These are phyloP conservation scores for Irpex sp. DNA, from an alignment of 1,284 basidiomycete genomes.

Conservation along the genomic window DNA sequence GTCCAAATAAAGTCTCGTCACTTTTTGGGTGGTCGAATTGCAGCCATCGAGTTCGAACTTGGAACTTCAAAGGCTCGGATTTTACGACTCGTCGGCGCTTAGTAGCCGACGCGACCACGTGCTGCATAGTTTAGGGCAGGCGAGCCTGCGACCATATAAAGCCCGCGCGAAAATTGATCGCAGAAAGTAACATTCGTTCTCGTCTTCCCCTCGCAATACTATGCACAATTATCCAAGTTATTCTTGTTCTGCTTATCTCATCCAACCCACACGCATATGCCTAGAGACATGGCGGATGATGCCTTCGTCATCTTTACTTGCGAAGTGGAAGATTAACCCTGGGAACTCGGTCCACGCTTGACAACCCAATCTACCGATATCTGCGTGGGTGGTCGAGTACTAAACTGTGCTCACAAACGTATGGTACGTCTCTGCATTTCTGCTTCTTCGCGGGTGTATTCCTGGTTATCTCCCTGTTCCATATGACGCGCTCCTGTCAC, in stretches of 20 bases:
- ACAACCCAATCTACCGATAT: constrained; percentile 11
- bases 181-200: background rate
- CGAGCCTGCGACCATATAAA: background rate
- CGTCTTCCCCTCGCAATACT: background rate
- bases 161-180: background rate
- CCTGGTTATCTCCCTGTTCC: background rate
- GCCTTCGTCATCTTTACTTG: constrained; percentile 14
- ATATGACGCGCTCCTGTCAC: background rate
- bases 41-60: too few species aligned
- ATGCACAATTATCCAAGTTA: background rate
- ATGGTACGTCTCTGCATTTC: background rate
- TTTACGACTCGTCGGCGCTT: too few species aligned
- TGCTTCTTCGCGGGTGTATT: background rate
- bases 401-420: constrained; percentile 11
- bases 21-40: too few species aligned
- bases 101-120: background rate
- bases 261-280: constrained; percentile 7
- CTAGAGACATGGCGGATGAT: constrained; percentile 11
- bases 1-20: too few species aligned
- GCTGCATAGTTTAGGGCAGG: background rate
- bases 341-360: constrained; percentile 13
- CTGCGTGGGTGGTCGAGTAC: constrained; percentile 13
- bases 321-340: constrained; percentile 10
- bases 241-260: background rate
- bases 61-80: too few species aligned